Conservation (phyloP, 2,329 filamentous ascomycete species). For the Xylaria sp. region DNA sequence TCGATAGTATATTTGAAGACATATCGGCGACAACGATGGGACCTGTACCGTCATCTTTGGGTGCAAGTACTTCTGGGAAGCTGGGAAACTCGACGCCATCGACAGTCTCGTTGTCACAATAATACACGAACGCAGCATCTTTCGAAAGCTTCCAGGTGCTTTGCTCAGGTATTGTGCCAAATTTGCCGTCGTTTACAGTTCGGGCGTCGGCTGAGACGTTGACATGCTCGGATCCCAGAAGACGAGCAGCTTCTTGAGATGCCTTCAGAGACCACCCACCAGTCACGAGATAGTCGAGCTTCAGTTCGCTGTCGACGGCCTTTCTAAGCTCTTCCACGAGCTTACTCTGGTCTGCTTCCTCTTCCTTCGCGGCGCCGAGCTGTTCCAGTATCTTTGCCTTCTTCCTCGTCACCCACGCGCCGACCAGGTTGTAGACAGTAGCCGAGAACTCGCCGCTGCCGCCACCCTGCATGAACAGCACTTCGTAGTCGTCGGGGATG, state of each 20-base stretch:
- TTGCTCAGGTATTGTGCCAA: not conserved
- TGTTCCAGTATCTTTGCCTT: not conserved
- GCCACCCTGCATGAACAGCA: not conserved
- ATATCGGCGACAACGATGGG: conserved; percentile 90
- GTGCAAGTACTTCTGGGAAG: conserved; percentile 71
- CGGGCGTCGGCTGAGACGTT: not conserved
- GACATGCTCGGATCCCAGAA: not conserved
- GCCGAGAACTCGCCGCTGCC: not conserved
- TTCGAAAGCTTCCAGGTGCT: not conserved
- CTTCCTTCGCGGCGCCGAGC: not conserved
- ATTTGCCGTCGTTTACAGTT: not conserved
- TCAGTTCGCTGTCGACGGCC: not conserved
- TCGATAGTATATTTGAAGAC: conserved; percentile 91
- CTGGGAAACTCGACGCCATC: conserved; percentile 87
- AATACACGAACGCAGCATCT: not conserved
- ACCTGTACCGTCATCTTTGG: conserved; percentile 67
- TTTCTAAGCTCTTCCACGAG: not conserved
- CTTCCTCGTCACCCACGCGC: not conserved
- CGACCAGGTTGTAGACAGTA: not conserved
- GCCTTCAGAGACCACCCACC: not conserved
- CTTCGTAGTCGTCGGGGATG: not conserved
- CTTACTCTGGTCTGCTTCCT: not conserved
- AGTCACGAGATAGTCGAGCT: not conserved
- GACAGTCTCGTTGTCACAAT: not conserved
- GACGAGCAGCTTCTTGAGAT: not conserved